Evolutionary conservation across 176 grass and related monocot genomes (phyloP).

Genomic region (Chrysopogon serrulatus): DNA sequence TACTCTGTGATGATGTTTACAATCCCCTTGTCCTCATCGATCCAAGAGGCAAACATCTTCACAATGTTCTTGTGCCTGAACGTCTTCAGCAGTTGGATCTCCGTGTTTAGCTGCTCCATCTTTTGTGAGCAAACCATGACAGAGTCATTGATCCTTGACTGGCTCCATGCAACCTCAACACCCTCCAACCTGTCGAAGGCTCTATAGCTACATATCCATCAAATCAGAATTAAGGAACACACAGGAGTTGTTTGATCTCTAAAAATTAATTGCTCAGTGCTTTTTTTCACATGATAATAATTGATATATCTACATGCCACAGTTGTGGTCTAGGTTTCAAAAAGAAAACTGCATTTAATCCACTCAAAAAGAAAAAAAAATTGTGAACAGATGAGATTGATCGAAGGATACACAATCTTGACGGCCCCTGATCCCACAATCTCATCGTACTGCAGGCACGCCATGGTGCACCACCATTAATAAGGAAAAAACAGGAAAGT

Average conservation of each 20-base stretch:
- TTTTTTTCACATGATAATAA: not conserved
- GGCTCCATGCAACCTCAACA: slow-evolving; percentile 56
- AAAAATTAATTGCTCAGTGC: not conserved
- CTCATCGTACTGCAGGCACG: slow-evolving; percentile 32
- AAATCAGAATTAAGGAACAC: slow-evolving; percentile 19
- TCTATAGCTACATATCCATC: slow-evolving; percentile 48
- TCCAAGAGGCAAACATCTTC: slow-evolving; percentile 39
- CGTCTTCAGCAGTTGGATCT: slow-evolving; percentile 32
- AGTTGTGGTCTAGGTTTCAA: not conserved
- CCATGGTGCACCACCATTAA: too few relatives aligned
- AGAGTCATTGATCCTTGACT: slow-evolving; percentile 31
- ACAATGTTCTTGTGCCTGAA: slow-evolving; percentile 41
- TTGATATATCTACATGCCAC: too few relatives aligned
- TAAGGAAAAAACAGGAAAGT: too few relatives aligned
- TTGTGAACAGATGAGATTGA: slow-evolving; percentile 5
- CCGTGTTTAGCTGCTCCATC: slow-evolving; percentile 35
- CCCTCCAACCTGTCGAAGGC: slow-evolving; percentile 53
- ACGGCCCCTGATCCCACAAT: slow-evolving; percentile 32
- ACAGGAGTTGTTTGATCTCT: not conserved
- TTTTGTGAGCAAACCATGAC: slow-evolving; percentile 30
- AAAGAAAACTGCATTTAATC: not conserved
- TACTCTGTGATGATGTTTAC: slow-evolving; percentile 53
- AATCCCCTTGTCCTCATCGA: slow-evolving; percentile 37
- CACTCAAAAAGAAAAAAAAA: not conserved
- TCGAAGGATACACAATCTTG: slow-evolving; percentile 46